Evolutionary conservation across 306 rosid genomes (phyloP), one percentile per base, ranked within the genome.

Genomic region (Quercus robur): DNA sequence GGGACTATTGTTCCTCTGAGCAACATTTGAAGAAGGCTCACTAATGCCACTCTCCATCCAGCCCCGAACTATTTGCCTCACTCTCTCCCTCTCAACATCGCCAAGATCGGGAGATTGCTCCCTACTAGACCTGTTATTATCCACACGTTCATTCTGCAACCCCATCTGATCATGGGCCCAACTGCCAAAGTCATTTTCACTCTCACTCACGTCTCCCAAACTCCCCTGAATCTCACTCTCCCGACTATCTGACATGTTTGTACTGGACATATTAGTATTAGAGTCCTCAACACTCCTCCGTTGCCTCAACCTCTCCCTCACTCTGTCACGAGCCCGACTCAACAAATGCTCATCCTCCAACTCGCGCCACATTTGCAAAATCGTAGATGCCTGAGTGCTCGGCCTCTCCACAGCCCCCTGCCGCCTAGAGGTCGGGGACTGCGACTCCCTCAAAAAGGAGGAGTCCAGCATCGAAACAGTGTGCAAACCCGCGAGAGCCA

Each of bases 101-200:
- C 97, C 99, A 76, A 93, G 97, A 89, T 96, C 98, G 75, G 98
- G 99, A 85, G 99, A 96, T 82, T 93, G 97, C 90, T 96, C 99
- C 91, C 99, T 89, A 84, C 97, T 93, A 76, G 98, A 96, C 70
- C 75, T 89, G 81, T 85, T 83, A 67, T 75, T 88, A 73, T 81
- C 94, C 75, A 77, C 87, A 28, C 46, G 89, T 72, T 82, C 91
- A 84, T 80, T 88, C 51, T 81, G 92, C n/a, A 90, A 81, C 61
- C 84, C 91, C 74, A 90, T 77, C 86, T 89, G 99, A 81, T 88
- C 90, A 70, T 90, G 92, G 56, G 93, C 85, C 99, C 99, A 95
- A 49, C 90, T 75, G 75, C 94, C 97, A 84, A 86, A 95, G 75
- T 95, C 97, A 70, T 90, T 95, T 83, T 95, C 99, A 80, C 99